A percentile compares a stretch with the other conserved stretches of the same genome.
phyloP scores from a whole-genome alignment of 2,329 filamentous ascomycete species.

The Fusarium sp. region DNA sequence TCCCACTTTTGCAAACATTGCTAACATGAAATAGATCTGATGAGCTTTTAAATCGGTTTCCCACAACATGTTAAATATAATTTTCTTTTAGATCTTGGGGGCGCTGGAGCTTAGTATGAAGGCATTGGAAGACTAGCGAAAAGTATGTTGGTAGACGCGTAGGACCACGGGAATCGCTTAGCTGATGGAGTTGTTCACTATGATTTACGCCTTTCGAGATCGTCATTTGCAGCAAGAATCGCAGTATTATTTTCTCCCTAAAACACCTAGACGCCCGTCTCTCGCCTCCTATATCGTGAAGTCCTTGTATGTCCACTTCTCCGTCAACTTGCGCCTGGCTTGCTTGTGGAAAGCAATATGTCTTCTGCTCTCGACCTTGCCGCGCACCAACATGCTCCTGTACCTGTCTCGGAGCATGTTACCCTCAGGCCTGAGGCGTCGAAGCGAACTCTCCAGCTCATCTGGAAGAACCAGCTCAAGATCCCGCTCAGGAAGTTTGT shows the following conservation, averaged over 20 bases:
- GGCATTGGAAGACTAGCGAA: slow-evolving; percentile 8
- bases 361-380: slow-evolving; percentile 86
- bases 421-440: slow-evolving; percentile 92
- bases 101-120: slow-evolving; percentile 21
- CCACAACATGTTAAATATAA: background rate
- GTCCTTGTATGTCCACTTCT: slow-evolving; percentile 99
- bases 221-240: slow-evolving; percentile 19
- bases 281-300: slow-evolving; percentile 61
- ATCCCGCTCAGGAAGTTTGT: slow-evolving; percentile 79
- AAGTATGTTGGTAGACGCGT: slow-evolving; percentile 5
- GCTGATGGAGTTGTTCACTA: background rate
- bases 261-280: slow-evolving; percentile 21
- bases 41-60: slow-evolving; percentile 58
- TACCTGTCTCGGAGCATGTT: slow-evolving; percentile 94
- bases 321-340: slow-evolving; percentile 81
- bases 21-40: slow-evolving; percentile 56
- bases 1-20: background rate
- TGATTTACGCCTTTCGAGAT: background rate
- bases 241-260: slow-evolving; percentile 36
- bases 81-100: slow-evolving; percentile 7
- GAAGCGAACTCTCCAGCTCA: slow-evolving; percentile 83
- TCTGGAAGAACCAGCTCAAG: slow-evolving; percentile 85
- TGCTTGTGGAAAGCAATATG: slow-evolving; percentile 85
- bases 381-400: slow-evolving; percentile 85
- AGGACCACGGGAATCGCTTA: background rate